Percentiles rank a stretch among this genome's conserved stretches.
Evolutionary conservation across 2,329 filamentous ascomycete genomes (phyloP).

Genomic region (Ophioceras dolichostomum): DNA sequence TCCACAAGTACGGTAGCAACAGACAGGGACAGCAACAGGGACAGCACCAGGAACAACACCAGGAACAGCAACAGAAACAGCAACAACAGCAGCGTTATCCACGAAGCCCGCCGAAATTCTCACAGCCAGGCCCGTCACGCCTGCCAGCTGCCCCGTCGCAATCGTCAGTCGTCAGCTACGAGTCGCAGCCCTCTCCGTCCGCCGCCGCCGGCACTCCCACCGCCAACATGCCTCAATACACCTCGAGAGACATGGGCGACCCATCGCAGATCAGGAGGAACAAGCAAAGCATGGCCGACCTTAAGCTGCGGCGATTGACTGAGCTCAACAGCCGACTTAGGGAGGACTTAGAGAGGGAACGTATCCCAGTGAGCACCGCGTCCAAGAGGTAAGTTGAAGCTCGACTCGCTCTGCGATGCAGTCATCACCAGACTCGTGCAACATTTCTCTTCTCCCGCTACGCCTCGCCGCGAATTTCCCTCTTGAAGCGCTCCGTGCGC

Average conservation of each 20-base stretch:
- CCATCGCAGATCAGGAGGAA: constrained; percentile 70
- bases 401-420: too few relatives aligned
- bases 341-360: constrained; percentile 88
- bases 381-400: constrained; percentile 58
- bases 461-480: too few relatives aligned
- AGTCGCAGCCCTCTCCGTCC: background rate
- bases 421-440: too few relatives aligned
- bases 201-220: constrained; percentile 14
- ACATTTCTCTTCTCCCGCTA: constrained; percentile 1
- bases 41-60: background rate
- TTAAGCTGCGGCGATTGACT: constrained; percentile 90
- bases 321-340: constrained; percentile 93
- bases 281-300: constrained; percentile 98
- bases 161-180: background rate
- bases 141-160: background rate
- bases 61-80: background rate
- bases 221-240: constrained; percentile 51
- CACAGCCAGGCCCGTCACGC: constrained; percentile 2
- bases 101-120: background rate
- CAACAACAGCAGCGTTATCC: constrained; percentile 1
- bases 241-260: constrained; percentile 54
- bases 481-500: too few relatives aligned
- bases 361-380: constrained; percentile 92
- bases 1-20: background rate
- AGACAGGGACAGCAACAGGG: background rate